phyloP scores from a whole-genome alignment of 192 early-diverging fungal genomes.

The Funneliformis geosporum region DNA sequence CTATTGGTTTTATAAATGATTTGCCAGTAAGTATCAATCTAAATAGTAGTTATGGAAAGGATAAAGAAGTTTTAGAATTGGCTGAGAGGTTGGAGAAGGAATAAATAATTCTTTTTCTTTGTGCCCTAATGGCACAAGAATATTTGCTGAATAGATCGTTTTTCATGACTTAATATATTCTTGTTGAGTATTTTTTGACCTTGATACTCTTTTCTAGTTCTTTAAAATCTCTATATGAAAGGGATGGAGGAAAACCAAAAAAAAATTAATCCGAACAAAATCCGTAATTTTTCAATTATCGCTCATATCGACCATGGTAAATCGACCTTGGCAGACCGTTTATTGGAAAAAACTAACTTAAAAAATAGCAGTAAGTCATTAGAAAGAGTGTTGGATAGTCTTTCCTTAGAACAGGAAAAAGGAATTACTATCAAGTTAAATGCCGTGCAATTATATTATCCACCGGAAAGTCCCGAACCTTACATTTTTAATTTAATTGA shows the following conservation, averaged over 20 bases:
- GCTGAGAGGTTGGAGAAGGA: background rate
- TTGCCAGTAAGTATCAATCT: slow-evolving; percentile 15
- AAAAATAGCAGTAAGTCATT: background rate
- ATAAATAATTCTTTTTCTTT: too few species aligned
- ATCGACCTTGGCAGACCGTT: slow-evolving; percentile 3
- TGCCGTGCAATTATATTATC: slow-evolving; percentile 8
- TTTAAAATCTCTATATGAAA: too few species aligned
- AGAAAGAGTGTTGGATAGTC: background rate
- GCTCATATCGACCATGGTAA: slow-evolving; percentile 16
- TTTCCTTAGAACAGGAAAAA: slow-evolving; percentile 9
- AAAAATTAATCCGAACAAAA: background rate
- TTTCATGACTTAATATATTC: too few species aligned
- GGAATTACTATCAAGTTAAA: slow-evolving; percentile 15
- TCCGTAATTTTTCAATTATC: slow-evolving; percentile 3
- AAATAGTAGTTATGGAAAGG: slow-evolving; percentile 7
- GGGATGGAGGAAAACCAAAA: too few species aligned
- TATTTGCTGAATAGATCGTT: too few species aligned
- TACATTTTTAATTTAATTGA: slow-evolving; percentile 95
- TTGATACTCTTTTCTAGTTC: too few species aligned
- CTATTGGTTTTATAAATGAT: slow-evolving; percentile 1
- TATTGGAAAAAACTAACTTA: slow-evolving; percentile 7
- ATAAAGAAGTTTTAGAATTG: slow-evolving; percentile 7
- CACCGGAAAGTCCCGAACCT: background rate
- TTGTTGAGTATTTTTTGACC: too few species aligned
- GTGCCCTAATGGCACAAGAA: too few species aligned